Percentiles rank a stretch among this genome's conserved stretches.
phyloP scores from a whole-genome alignment of 1,284 basidiomycete genomes.

The Stygiomarasmius scandens region DNA sequence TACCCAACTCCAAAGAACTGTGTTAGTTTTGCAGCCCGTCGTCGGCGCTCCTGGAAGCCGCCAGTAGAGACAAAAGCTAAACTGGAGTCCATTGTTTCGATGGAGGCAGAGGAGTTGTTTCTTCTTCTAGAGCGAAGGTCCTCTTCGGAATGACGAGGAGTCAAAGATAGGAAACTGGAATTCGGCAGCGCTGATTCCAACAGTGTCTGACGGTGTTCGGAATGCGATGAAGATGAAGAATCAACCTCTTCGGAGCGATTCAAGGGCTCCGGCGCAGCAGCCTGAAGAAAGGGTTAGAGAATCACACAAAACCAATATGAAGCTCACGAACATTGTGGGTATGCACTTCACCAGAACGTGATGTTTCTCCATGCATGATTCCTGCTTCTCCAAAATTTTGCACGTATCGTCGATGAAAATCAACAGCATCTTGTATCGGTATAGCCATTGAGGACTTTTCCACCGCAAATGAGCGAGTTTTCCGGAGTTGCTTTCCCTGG shows the following conservation, averaged over 20 bases:
- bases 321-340: too few relatives aligned
- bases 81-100: constrained; percentile 1
- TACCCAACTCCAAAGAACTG: constrained; percentile 62
- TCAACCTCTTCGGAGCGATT: neutral
- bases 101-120: neutral
- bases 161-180: neutral
- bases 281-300: too few relatives aligned
- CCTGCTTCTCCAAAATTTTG: constrained; percentile 21
- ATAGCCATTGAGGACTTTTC: constrained; percentile 4
- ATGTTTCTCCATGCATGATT: neutral
- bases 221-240: neutral
- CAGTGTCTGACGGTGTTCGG: neutral
- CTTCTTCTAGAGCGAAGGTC: neutral
- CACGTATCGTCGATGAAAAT: constrained; percentile 21
- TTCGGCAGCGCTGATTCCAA: neutral
- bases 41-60: constrained; percentile 45
- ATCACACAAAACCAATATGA: too few relatives aligned
- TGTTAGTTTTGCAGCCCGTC: constrained; percentile 56
- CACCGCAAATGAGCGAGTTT: constrained; percentile 22
- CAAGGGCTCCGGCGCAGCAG: neutral
- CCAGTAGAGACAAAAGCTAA: constrained; percentile 21
- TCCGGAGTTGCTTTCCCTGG: constrained; percentile 13
- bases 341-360: neutral
- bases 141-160: neutral
- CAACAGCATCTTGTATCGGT: constrained; percentile 13